These are phyloP conservation scores for Meyerozyma guilliermondii DNA, from an alignment of 1,139 yeast species.

Conservation along the genomic window DNA sequence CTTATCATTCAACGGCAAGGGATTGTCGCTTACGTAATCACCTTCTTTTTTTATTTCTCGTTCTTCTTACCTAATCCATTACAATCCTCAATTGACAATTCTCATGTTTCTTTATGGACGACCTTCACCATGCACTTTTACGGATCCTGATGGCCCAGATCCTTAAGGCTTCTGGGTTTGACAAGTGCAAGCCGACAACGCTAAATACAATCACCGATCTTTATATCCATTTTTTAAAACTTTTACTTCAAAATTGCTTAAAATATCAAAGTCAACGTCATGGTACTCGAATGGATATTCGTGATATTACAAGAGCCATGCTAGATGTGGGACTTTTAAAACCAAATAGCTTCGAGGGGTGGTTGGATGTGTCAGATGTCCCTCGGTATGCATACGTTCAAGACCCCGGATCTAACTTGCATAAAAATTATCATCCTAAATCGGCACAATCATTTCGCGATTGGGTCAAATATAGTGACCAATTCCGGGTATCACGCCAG, in stretches of 20 bases:
- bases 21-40: no score
- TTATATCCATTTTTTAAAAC: conserved; percentile 48
- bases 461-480: conserved; percentile 33
- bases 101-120: conserved; percentile 8
- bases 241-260: conserved; percentile 40
- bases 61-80: background rate
- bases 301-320: conserved; percentile 61
- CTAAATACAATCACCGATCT: conserved; percentile 62
- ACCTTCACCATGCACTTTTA: conserved; percentile 55
- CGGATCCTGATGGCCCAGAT: conserved; percentile 65
- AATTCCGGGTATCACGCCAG: conserved; percentile 18
- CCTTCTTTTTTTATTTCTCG: no score
- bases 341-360: conserved; percentile 25
- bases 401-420: conserved; percentile 10
- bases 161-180: conserved; percentile 68
- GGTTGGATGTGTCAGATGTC: conserved; percentile 14
- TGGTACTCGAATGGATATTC: conserved; percentile 30
- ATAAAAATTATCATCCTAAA: conserved; percentile 29
- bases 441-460: conserved; percentile 32
- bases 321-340: conserved; percentile 48
- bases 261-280: conserved; percentile 13
- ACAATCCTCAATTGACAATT: background rate
- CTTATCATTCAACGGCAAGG: no score
- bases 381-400: conserved; percentile 10
- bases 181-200: conserved; percentile 57